Evolutionary conservation across 2,329 filamentous ascomycete species (phyloP).

Genomic region (Colletotrichum phormii): DNA sequence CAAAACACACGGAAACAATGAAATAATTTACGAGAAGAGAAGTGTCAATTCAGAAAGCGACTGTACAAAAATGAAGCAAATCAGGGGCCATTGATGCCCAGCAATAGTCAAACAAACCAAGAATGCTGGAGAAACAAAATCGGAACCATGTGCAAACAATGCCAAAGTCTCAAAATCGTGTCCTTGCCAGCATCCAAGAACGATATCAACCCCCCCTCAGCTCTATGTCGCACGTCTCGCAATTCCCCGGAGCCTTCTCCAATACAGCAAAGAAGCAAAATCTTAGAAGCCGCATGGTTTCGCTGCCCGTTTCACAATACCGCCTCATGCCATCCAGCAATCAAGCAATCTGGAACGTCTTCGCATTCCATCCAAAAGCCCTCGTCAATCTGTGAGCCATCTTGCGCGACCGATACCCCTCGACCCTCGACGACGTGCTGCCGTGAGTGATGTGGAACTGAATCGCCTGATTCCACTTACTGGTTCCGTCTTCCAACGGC

Average conservation of each 20-base stretch:
- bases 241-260: not conserved
- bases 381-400: conserved; percentile 47
- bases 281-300: not conserved
- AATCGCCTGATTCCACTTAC: conserved; percentile 39
- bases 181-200: not conserved
- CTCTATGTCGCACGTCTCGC: not conserved
- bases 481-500: conserved; percentile 30
- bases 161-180: not conserved
- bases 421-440: conserved; percentile 50
- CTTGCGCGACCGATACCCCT: conserved; percentile 45
- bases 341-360: conserved; percentile 43
- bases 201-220: not conserved
- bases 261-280: not conserved
- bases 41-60: not conserved
- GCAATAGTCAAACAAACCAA: not conserved
- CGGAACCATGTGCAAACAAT: not conserved
- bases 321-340: not conserved
- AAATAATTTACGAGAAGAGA: not conserved
- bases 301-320: not conserved
- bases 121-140: not conserved
- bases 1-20: too few relatives aligned
- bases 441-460: conserved; percentile 52
- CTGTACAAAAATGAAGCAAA: not conserved
- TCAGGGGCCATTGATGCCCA: not conserved
- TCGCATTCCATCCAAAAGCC: conserved; percentile 50